A percentile compares a stretch with the other conserved stretches of the same genome.
phyloP scores from a whole-genome alignment of 164 flowering plant genomes.

The Saururus chinensis region DNA sequence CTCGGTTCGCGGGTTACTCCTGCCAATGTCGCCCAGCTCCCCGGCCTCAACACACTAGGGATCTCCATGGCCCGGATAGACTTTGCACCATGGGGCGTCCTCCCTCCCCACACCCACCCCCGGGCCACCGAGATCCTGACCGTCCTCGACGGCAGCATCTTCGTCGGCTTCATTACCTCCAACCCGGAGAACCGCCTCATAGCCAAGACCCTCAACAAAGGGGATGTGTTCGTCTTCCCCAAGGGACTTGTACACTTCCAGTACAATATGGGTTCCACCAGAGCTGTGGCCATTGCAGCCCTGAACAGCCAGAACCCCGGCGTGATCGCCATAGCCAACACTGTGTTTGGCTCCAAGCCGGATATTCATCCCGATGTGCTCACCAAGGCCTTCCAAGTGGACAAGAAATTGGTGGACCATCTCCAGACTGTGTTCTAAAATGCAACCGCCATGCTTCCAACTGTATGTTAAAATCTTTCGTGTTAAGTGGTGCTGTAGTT shows the following conservation, averaged over 20 bases:
- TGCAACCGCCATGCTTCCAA: background rate
- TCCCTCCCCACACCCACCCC: constrained; percentile 18
- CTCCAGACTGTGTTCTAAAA: constrained; percentile 2
- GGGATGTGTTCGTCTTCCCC: constrained; percentile 18
- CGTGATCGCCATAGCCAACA: constrained; percentile 9
- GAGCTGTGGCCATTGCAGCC: background rate
- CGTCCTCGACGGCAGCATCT: constrained; percentile 12
- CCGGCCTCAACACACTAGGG: constrained; percentile 17
- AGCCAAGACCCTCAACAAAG: constrained; percentile 10
- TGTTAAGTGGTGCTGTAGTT: too few relatives aligned
- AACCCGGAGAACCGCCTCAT: constrained; percentile 10
- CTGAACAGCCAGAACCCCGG: constrained; percentile 11
- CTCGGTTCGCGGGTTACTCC: constrained; percentile 9
- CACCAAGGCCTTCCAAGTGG: constrained; percentile 10
- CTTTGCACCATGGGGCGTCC: constrained; percentile 10
- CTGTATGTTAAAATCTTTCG: too few relatives aligned
- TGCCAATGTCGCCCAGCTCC: constrained; percentile 7
- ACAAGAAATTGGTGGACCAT: constrained; percentile 2
- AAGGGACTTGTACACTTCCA: constrained; percentile 12
- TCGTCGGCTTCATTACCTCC: constrained; percentile 16
- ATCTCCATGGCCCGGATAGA: constrained; percentile 16
- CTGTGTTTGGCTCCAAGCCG: constrained; percentile 5
- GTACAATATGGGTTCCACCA: background rate
- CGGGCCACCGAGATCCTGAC: constrained; percentile 17
- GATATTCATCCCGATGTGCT: constrained; percentile 2